Evolutionary conservation across 2,329 filamentous ascomycete species (phyloP), one percentile per base, ranked within the genome.

Genomic region (Colletotrichum caudatum): DNA sequence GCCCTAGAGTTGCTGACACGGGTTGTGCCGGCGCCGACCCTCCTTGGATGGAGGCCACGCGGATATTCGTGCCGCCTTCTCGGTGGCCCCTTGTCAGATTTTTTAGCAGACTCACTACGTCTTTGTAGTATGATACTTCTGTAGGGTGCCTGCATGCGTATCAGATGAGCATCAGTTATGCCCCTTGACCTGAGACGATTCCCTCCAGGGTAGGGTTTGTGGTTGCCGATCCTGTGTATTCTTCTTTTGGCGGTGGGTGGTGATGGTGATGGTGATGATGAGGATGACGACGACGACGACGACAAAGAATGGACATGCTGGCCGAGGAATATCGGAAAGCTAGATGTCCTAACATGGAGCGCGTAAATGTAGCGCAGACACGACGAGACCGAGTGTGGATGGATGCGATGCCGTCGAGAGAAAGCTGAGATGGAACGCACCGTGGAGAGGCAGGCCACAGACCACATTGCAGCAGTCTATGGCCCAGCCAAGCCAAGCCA

Each of bases 81-180:
- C 14, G 33, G 50, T 39, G 14, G 39, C 20, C 39, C 8, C 39
- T 35, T 50, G 59, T 39, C 46, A 44, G 48, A n/a, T n/a, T 14
- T 14, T 12, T 53, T 50, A 33, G n/a, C 23, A 26, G 54, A 41
- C 39, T 9, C 8, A 41, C 39, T 9, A 4, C 35, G 6, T 35
- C 23, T 29, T 29, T 29, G 29, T 12, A n/a, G 9, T 23, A 23
- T 5, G 20, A 48, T 48, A 48, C 20, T 48, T n/a, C 18, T 23
- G 46, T 48, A 48, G 20, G 18, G 46, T 23, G 20, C 46, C 39
- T 59, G 64, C 65, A 23, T 60, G 53, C 26, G 54, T 64, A 60
- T 69, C 66, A 60, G 37, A 69, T 72, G 26, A 51, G 65, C 66
- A 59, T 69, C 65, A 66, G n/a, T 48, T 50, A 41, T 20, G 41